These are phyloP conservation scores for Melastoma candidum DNA, from an alignment of 441 rosid genomes.

Conservation along the genomic window DNA sequence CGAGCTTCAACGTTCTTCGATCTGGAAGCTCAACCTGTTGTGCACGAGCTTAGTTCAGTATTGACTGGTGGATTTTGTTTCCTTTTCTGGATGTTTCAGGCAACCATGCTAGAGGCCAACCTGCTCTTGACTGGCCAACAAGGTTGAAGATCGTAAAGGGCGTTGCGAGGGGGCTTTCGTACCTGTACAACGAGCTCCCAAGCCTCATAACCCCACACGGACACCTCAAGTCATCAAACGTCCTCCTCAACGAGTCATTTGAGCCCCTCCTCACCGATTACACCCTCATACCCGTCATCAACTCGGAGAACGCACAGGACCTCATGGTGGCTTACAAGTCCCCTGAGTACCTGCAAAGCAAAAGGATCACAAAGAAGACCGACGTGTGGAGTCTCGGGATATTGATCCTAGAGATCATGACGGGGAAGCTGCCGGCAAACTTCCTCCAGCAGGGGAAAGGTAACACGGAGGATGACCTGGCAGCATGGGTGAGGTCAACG, in stretches of 20 bases:
- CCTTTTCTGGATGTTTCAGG: slow-evolving; percentile 29
- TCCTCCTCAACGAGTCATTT: slow-evolving; percentile 42
- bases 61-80: slow-evolving; percentile 4
- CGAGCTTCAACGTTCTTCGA: no score
- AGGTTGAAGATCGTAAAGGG: slow-evolving; percentile 71
- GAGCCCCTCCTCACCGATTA: slow-evolving; percentile 72
- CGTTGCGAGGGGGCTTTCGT: slow-evolving; percentile 55
- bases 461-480: slow-evolving; percentile 27
- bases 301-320: slow-evolving; percentile 51
- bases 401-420: slow-evolving; percentile 58
- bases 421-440: slow-evolving; percentile 70
- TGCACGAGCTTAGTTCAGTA: neutral
- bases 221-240: slow-evolving; percentile 90
- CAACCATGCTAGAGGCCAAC: slow-evolving; percentile 37
- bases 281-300: slow-evolving; percentile 59
- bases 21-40: no score
- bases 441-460: slow-evolving; percentile 29
- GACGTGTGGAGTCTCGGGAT: slow-evolving; percentile 89
- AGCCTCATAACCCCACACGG: slow-evolving; percentile 64
- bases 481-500: slow-evolving; percentile 61
- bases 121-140: slow-evolving; percentile 62
- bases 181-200: slow-evolving; percentile 60
- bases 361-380: slow-evolving; percentile 45
- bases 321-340: slow-evolving; percentile 73
- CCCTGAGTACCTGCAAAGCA: slow-evolving; percentile 48